phyloP scores from a whole-genome alignment of 306 rosid species.

The Astragalus membranaceus region DNA sequence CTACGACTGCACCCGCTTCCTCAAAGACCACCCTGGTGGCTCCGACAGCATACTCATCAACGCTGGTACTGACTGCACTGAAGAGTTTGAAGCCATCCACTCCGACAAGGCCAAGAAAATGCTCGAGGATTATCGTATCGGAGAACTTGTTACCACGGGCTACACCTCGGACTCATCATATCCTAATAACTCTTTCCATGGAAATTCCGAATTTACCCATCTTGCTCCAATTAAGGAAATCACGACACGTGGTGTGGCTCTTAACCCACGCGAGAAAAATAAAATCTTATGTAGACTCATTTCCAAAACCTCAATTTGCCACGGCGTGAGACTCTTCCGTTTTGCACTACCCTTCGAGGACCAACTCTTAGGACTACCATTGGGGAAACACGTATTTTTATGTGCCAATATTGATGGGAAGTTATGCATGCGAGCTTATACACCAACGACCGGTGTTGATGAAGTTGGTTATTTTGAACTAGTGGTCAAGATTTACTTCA shows the following conservation, averaged over 20 bases:
- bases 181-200: conserved; percentile 61
- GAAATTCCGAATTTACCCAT: conserved; percentile 27
- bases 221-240: conserved; percentile 53
- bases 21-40: conserved; percentile 89
- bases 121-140: conserved; percentile 63
- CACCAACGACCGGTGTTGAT: conserved; percentile 56
- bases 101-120: conserved; percentile 80
- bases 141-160: conserved; percentile 56
- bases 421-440: conserved; percentile 85
- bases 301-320: conserved; percentile 47
- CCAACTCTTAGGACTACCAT: conserved; percentile 56
- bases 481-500: conserved; percentile 67
- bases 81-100: conserved; percentile 88
- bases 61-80: conserved; percentile 88
- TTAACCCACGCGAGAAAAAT: conserved; percentile 49
- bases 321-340: conserved; percentile 57
- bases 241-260: conserved; percentile 32
- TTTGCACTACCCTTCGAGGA: conserved; percentile 55
- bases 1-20: conserved; percentile 73
- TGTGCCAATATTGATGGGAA: conserved; percentile 51
- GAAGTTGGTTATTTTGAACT: conserved; percentile 63
- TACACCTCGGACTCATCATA: conserved; percentile 48
- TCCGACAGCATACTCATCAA: conserved; percentile 80
- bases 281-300: conserved; percentile 65
- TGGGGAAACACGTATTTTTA: conserved; percentile 75